phyloP scores from a whole-genome alignment of 176 grass and related monocot species.

The Carex kokanica region DNA sequence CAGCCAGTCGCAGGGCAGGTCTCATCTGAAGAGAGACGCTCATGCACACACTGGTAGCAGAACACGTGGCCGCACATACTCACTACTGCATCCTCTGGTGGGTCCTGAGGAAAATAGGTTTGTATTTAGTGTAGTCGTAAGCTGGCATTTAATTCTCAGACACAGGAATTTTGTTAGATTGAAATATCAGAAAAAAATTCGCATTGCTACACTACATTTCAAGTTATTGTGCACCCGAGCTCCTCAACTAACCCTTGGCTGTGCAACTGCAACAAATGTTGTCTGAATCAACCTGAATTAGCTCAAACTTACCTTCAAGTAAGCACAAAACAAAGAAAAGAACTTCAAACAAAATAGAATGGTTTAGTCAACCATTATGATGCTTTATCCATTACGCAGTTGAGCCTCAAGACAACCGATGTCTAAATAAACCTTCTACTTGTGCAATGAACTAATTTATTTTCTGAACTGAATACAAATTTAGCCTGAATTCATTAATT shows the following conservation, averaged over 20 bases:
- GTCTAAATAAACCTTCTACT: background rate
- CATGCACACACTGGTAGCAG: slow-evolving; percentile 93
- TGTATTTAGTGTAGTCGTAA: slow-evolving; percentile 14
- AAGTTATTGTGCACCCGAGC: background rate
- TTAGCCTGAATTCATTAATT: background rate
- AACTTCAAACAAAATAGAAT: slow-evolving; percentile 6
- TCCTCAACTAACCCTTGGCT: background rate
- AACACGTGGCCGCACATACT: slow-evolving; percentile 94
- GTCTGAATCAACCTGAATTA: background rate
- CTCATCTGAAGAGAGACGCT: slow-evolving; percentile 79
- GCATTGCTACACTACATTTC: background rate
- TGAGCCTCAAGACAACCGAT: background rate
- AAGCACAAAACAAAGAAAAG: slow-evolving; percentile 2
- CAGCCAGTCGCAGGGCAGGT: slow-evolving; percentile 60
- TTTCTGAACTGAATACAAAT: background rate
- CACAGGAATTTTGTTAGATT: background rate
- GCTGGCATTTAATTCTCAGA: background rate
- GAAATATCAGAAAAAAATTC: slow-evolving; percentile 30
- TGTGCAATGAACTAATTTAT: background rate
- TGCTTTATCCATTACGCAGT: background rate
- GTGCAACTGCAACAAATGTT: background rate
- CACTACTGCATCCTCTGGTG: slow-evolving; percentile 87
- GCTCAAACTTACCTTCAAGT: background rate
- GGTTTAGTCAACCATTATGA: background rate
- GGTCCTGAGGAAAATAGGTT: slow-evolving; percentile 54